Base-by-base conservation (phyloP, 345 rosid species). In the Hevea brasiliensis region DNA sequence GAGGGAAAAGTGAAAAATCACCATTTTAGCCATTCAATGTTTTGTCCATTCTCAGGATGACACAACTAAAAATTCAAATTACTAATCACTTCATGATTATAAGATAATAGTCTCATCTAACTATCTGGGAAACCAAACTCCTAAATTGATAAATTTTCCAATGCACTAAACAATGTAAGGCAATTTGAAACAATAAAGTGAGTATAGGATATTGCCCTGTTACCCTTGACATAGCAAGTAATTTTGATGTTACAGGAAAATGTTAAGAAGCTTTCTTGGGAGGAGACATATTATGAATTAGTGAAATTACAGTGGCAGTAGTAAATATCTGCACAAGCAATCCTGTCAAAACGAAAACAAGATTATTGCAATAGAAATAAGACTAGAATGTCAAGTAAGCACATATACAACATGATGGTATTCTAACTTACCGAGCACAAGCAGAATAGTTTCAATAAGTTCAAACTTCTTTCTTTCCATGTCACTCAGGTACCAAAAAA, bases 211-310 rank as follows among this genome's bases (percentile, higher is more conserved):
- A 26, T 10, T 58, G 37, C 12, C 21, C 27, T 58, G 10, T 21
- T n/a, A 20, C 26, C 23, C 32, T 21, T 2, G 24, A 26, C 61
- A 15, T 6, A 3, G 53, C 32, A 40, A 59, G 40, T 42, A 14
- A 26, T 29, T 48, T 17, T 70, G 58, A 32, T 13, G 64, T 63
- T 70, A 61, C 60, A 57, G 15, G 8, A 55, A 48, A 4, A 29
- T 12, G 32, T 58, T 80, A 86, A 63, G 85, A 84, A 83, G 84
- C 74, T 84, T 79, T 90, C 66, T 88, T 87, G 51, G 92, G 93
- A 3, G 92, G 97, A 76, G 97, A 88, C 96, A 92, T 90, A 69
- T 90, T 89, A 68, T 72, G 74, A 51, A 85, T 72, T 44, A 90
- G 87, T 5, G 88, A 86, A 53, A 65, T 72, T n/a, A 78, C 67